phyloP scores from a whole-genome alignment of 192 early-diverging fungal genomes.

The Umbelopsis ramanniana region DNA sequence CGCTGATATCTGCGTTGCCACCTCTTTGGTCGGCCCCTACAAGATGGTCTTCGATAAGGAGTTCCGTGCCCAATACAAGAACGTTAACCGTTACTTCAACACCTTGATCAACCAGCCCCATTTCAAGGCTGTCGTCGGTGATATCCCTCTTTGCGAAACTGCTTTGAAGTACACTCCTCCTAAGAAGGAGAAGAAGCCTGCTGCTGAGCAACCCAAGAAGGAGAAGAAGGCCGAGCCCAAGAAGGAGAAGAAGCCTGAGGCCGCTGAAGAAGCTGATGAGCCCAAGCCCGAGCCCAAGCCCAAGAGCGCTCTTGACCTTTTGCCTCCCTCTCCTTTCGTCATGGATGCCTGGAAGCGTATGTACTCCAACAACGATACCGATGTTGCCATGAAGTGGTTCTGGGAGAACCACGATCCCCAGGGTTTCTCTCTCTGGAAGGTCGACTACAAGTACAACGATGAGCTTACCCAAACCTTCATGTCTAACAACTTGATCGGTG shows the following conservation, averaged over 20 bases:
- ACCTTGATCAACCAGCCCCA: constrained; percentile 83
- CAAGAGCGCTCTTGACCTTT: constrained; percentile 88
- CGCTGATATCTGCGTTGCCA: constrained; percentile 82
- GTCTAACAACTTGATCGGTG: constrained; percentile 93
- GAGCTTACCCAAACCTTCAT: constrained; percentile 90
- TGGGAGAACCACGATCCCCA: constrained; percentile 89
- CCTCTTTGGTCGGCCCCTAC: constrained; percentile 52
- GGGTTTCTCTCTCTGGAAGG: constrained; percentile 92
- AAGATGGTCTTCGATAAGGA: constrained; percentile 68
- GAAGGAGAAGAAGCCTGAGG: constrained; percentile 55
- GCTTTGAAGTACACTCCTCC: constrained; percentile 57
- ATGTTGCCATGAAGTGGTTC: constrained; percentile 89
- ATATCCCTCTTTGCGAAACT: constrained; percentile 67
- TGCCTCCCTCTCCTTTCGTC: constrained; percentile 81
- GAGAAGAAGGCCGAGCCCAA: constrained; percentile 61
- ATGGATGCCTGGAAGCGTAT: constrained; percentile 96
- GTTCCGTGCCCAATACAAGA: constrained; percentile 85
- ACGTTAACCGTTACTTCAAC: constrained; percentile 92
- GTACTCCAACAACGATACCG: constrained; percentile 97
- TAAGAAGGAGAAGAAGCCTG: constrained; percentile 68
- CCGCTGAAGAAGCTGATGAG: constrained; percentile 63
- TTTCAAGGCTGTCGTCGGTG: constrained; percentile 84
- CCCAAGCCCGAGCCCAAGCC: constrained; percentile 81
- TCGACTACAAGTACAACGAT: constrained; percentile 95
- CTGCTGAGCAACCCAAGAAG: constrained; percentile 62